phyloP scores from a whole-genome alignment of 2,329 filamentous ascomycete species.

The Trichothecium sympodiale region DNA sequence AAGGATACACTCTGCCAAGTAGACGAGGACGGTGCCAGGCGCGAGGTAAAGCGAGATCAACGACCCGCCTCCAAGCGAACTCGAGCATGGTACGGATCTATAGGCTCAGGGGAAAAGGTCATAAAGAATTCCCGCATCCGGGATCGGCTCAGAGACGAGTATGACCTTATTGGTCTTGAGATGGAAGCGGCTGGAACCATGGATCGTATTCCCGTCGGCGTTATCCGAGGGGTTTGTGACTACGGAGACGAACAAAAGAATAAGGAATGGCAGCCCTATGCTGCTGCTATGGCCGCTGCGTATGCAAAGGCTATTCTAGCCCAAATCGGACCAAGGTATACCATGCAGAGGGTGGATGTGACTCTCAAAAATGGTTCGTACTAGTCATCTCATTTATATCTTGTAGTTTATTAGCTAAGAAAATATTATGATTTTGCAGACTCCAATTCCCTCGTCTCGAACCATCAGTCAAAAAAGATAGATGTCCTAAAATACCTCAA shows the following conservation, averaged over 20 bases:
- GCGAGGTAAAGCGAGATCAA: constrained; percentile 6
- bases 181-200: constrained; percentile 19
- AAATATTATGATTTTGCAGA: too few relatives aligned
- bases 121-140: constrained; percentile 14
- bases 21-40: constrained; percentile 2
- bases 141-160: constrained; percentile 13
- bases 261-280: constrained; percentile 20
- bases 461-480: too few relatives aligned
- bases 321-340: constrained; percentile 5
- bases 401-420: too few relatives aligned
- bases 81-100: constrained; percentile 20
- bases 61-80: constrained; percentile 13
- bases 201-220: constrained; percentile 16
- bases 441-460: too few relatives aligned
- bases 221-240: constrained; percentile 20
- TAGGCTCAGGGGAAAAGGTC: constrained; percentile 17
- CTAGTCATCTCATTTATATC: too few relatives aligned
- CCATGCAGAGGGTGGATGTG: not conserved
- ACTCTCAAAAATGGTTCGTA: too few relatives aligned
- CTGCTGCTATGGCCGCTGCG: constrained; percentile 18
- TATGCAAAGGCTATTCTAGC: constrained; percentile 15
- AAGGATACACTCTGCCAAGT: constrained; percentile 13
- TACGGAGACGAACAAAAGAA: constrained; percentile 20
- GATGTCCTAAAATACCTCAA: too few relatives aligned
- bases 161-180: constrained; percentile 17